These are phyloP conservation scores for Amaranthus tricolor DNA, from an alignment of 179 eudicot species.

Conservation along the genomic window DNA sequence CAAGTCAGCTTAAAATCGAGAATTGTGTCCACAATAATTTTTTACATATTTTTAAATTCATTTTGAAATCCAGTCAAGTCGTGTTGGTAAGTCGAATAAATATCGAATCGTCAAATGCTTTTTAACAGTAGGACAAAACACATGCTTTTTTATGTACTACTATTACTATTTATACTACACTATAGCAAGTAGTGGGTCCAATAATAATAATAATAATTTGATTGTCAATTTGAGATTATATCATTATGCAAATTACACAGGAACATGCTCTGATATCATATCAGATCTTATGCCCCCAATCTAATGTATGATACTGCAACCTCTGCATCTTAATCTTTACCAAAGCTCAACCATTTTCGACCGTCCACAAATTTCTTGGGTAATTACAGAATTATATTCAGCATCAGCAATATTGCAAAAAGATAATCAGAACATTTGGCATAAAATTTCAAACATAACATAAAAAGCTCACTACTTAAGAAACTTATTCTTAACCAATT, in stretches of 20 bases:
- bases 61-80: no score
- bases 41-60: no score
- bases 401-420: not conserved
- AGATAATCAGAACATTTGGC: conserved; percentile 11
- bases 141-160: not conserved
- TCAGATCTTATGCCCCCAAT: conserved; percentile 10
- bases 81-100: no score
- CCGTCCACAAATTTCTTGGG: not conserved
- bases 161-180: not conserved
- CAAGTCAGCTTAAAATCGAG: no score
- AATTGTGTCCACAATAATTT: no score
- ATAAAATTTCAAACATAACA: not conserved
- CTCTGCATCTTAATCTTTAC: not conserved
- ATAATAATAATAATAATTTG: not conserved
- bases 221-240: conserved; percentile 2
- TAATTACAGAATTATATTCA: not conserved
- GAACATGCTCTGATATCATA: not conserved
- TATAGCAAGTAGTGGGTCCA: not conserved
- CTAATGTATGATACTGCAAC: conserved; percentile 11
- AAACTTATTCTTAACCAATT: conserved; percentile 10
- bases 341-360: not conserved
- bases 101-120: no score
- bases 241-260: conserved; percentile 10
- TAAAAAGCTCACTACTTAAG: conserved; percentile 4
- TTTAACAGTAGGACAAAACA: no score